Evolutionary conservation across 2,329 filamentous ascomycete species (phyloP).

Genomic region (Fusarium anguioides): DNA sequence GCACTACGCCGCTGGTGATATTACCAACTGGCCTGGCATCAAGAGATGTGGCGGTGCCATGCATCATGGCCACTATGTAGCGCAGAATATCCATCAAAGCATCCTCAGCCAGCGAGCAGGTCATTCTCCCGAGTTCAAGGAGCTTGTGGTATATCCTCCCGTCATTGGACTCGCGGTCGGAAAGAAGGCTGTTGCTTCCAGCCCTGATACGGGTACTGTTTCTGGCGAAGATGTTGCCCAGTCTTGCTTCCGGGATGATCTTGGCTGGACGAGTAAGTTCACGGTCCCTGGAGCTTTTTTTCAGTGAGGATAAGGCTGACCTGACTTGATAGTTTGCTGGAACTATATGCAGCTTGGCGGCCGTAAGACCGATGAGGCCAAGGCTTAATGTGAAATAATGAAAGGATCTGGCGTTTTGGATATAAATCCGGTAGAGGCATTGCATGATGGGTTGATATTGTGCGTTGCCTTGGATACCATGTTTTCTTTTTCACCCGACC

Average conservation of each 20-base stretch:
- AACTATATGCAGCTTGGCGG: slow-evolving; percentile 62
- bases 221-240: slow-evolving; percentile 72
- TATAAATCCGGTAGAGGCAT: slow-evolving; percentile 8
- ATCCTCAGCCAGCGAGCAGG: slow-evolving; percentile 59
- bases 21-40: slow-evolving; percentile 79
- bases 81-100: slow-evolving; percentile 73
- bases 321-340: slow-evolving; percentile 62
- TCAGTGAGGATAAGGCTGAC: slow-evolving; percentile 25
- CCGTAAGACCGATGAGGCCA: slow-evolving; percentile 42
- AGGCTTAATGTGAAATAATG: slow-evolving; percentile 31
- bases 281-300: too few species aligned
- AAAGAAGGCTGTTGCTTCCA: slow-evolving; percentile 74
- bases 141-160: slow-evolving; percentile 66
- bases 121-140: slow-evolving; percentile 58
- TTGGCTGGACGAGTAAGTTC: slow-evolving; percentile 71
- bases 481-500: background rate
- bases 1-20: slow-evolving; percentile 78
- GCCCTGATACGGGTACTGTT: slow-evolving; percentile 65
- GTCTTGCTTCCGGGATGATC: slow-evolving; percentile 74
- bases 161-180: slow-evolving; percentile 80
- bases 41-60: slow-evolving; percentile 83
- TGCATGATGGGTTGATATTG: background rate
- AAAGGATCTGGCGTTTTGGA: slow-evolving; percentile 36
- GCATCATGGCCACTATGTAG: slow-evolving; percentile 75
- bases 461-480: background rate